Evolutionary conservation across 148 eudicot genomes (phyloP).

Genomic region (Rhododendron ferrugineum): DNA sequence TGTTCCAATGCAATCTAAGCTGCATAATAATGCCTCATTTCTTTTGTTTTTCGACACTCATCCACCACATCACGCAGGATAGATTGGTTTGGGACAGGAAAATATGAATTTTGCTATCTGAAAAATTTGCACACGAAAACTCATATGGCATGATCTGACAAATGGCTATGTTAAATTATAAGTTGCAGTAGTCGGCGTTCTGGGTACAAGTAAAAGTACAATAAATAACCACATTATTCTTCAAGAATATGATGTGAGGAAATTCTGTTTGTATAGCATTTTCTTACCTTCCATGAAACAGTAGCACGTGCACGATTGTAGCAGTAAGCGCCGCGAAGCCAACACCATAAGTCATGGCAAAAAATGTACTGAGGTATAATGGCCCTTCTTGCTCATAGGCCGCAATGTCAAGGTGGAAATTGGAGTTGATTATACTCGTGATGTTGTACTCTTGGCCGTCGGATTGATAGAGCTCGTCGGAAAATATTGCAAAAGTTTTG

Average conservation of each 20-base stretch:
- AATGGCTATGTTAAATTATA: background rate
- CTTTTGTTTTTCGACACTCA: background rate
- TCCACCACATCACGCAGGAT: background rate
- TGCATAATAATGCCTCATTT: background rate
- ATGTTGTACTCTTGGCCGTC: constrained; percentile 68
- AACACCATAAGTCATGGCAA: constrained; percentile 93
- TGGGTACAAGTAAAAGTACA: background rate
- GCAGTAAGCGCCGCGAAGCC: constrained; percentile 90
- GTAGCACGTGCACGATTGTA: constrained; percentile 68
- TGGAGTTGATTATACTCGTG: constrained; percentile 60
- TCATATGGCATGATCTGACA: too few species aligned
- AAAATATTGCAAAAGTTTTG: constrained; percentile 80
- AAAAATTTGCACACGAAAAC: too few species aligned
- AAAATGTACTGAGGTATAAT: constrained; percentile 81
- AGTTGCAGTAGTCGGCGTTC: background rate
- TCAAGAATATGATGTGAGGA: background rate
- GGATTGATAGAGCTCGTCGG: constrained; percentile 51
- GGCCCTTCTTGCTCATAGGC: constrained; percentile 75
- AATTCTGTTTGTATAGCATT: background rate
- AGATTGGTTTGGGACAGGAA: background rate
- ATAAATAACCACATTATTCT: background rate
- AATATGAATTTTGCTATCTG: background rate
- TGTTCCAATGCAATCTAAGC: background rate
- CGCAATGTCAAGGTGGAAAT: constrained; percentile 62
- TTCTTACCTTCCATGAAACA: constrained; percentile 83